Evolutionary conservation across 805 yeast genomes (phyloP).

Genomic region (Pichia californica): DNA sequence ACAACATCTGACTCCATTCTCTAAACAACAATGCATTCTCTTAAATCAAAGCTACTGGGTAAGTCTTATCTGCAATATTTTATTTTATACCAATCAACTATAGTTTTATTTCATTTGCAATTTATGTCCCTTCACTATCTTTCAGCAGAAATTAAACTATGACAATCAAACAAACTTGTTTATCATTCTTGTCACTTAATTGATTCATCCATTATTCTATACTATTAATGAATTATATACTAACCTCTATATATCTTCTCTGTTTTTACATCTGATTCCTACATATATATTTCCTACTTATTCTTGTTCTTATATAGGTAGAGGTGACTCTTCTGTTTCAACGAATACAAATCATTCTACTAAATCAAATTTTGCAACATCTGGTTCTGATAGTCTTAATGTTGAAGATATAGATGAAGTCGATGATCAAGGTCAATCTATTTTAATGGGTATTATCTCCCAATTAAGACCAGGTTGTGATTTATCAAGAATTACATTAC

Average conservation of each 20-base stretch:
- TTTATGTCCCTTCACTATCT: no score
- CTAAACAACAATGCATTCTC: slow-evolving; percentile 10
- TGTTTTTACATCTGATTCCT: no score
- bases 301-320: slow-evolving; percentile 1
- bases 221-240: no score
- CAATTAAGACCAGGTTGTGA: slow-evolving; percentile 93
- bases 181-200: no score
- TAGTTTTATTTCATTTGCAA: no score
- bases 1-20: no score
- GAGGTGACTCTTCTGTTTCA: not conserved
- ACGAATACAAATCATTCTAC: no score
- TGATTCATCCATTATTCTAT: no score
- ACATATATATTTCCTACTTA: not conserved
- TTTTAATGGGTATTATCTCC: slow-evolving; percentile 78
- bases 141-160: no score
- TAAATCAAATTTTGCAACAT: not conserved
- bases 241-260: no score
- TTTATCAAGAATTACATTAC: slow-evolving; percentile 82
- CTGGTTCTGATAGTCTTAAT: slow-evolving; percentile 11
- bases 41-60: slow-evolving; percentile 10
- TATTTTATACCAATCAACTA: not conserved
- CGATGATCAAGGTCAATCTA: slow-evolving; percentile 84
- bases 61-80: not conserved
- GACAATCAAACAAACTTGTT: no score
- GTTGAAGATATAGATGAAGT: slow-evolving; percentile 85